These are phyloP conservation scores for Kodamaea laetipori DNA, from an alignment of 805 yeast species.

Conservation along the genomic window DNA sequence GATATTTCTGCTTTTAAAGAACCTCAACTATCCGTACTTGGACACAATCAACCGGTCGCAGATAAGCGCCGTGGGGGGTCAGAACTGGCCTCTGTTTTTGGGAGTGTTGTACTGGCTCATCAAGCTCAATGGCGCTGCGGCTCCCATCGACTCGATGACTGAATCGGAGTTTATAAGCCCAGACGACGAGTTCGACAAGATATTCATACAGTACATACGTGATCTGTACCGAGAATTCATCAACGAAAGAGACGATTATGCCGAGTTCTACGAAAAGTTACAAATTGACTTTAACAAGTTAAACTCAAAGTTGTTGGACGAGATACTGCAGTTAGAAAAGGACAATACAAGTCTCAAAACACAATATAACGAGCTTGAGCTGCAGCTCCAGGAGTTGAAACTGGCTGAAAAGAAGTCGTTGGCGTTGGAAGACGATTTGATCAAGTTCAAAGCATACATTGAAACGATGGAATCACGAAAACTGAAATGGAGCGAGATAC, in stretches of 20 bases:
- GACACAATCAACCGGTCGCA: constrained; percentile 82
- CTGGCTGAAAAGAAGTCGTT: constrained; percentile 56
- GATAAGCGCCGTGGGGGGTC: constrained; percentile 88
- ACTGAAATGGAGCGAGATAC: constrained; percentile 59
- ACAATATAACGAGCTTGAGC: constrained; percentile 43
- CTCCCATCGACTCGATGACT: constrained; percentile 29
- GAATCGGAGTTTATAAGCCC: constrained; percentile 29
- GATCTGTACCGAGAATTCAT: constrained; percentile 70
- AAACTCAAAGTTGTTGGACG: constrained; percentile 49
- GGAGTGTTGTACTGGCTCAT: constrained; percentile 86
- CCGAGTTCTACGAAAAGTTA: constrained; percentile 56
- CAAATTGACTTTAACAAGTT: constrained; percentile 54
- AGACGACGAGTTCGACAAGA: constrained; percentile 50
- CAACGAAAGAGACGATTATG: constrained; percentile 63
- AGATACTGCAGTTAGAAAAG: constrained; percentile 42
- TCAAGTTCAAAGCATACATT: constrained; percentile 71
- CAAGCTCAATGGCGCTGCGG: constrained; percentile 46
- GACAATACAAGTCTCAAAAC: constrained; percentile 43
- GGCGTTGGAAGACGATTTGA: constrained; percentile 70
- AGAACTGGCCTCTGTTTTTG: constrained; percentile 79
- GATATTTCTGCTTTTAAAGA: constrained; percentile 64
- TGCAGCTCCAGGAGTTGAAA: constrained; percentile 49
- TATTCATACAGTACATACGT: constrained; percentile 61
- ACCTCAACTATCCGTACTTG: constrained; percentile 74
- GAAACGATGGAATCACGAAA: constrained; percentile 66